phyloP scores from a whole-genome alignment of 2,329 filamentous ascomycete genomes.

The Beauveria sp. region DNA sequence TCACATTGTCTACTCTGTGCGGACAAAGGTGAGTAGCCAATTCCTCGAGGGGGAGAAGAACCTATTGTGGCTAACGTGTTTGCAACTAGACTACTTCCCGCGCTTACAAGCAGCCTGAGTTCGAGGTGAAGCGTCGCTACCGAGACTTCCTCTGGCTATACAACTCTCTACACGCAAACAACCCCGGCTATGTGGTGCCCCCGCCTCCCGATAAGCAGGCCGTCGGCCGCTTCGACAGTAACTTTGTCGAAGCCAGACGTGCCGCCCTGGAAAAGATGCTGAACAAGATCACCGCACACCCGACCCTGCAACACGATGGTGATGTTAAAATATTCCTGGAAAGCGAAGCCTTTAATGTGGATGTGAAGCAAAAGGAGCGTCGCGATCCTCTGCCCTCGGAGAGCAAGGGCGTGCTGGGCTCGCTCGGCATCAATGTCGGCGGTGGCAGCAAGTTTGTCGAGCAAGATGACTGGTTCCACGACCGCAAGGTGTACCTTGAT shows the following conservation, averaged over 20 bases:
- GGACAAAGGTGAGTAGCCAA: conserved; percentile 64
- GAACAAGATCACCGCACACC: conserved; percentile 87
- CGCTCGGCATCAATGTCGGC: conserved; percentile 71
- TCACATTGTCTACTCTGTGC: conserved; percentile 94
- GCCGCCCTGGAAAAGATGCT: conserved; percentile 95
- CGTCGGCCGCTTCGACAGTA: conserved; percentile 88
- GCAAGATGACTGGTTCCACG: conserved; percentile 99
- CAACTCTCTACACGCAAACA: conserved; percentile 86
- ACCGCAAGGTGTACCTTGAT: conserved; percentile 89
- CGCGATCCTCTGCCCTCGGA: conserved; percentile 79
- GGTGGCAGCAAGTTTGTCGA: conserved; percentile 85
- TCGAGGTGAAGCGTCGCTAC: conserved; percentile 88
- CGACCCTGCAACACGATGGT: conserved; percentile 82
- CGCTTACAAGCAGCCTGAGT: conserved; percentile 86
- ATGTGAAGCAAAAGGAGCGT: conserved; percentile 96
- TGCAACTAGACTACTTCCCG: conserved; percentile 75
- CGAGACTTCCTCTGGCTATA: conserved; percentile 98
- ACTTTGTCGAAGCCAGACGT: conserved; percentile 89
- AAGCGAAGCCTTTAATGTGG: conserved; percentile 90
- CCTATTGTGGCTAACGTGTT: conserved; percentile 12
- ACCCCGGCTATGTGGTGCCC: conserved; percentile 88
- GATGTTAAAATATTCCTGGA: conserved; percentile 96
- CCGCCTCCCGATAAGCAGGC: conserved; percentile 97
- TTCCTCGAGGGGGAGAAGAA: not conserved
- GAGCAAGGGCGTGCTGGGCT: conserved; percentile 88